Evolutionary conservation across 2,329 filamentous ascomycete species (phyloP).

Genomic region (Cercospora beticola): DNA sequence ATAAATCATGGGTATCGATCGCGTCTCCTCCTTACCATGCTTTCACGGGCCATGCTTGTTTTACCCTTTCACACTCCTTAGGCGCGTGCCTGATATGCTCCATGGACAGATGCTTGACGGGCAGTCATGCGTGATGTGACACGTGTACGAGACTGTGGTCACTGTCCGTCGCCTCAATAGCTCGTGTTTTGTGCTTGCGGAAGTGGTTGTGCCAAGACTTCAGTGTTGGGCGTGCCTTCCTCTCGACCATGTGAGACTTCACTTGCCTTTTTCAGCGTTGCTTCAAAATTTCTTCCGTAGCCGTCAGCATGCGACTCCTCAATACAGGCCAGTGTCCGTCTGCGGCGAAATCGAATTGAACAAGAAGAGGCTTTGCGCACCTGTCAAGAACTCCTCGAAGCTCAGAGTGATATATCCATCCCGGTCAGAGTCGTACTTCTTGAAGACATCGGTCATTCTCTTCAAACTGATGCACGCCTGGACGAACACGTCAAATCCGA

Average conservation of each 20-base stretch:
- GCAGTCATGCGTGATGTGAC: not conserved
- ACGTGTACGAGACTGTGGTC: not conserved
- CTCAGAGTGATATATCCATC: conserved; percentile 73
- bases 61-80: not conserved
- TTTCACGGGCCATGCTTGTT: not conserved
- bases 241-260: not conserved
- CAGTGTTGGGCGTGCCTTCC: not conserved
- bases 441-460: conserved; percentile 98
- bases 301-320: conserved; percentile 28
- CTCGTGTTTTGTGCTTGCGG: not conserved
- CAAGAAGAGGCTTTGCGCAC: conserved; percentile 56
- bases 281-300: conserved; percentile 29
- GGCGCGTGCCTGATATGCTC: not conserved
- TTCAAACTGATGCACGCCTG: conserved; percentile 96
- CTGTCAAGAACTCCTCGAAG: conserved; percentile 57
- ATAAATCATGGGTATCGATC: conserved; percentile 15
- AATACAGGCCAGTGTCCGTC: conserved; percentile 55
- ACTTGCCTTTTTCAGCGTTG: conserved; percentile 20
- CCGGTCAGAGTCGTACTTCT: conserved; percentile 95
- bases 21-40: not conserved
- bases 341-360: conserved; percentile 53
- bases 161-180: not conserved
- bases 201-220: not conserved
- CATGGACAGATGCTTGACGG: not conserved
- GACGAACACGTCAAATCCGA: conserved; percentile 86